Evolutionary conservation across 805 yeast genomes (phyloP), one percentile per base, ranked within the genome.

Genomic region (Metschnikowia dekortorum): DNA sequence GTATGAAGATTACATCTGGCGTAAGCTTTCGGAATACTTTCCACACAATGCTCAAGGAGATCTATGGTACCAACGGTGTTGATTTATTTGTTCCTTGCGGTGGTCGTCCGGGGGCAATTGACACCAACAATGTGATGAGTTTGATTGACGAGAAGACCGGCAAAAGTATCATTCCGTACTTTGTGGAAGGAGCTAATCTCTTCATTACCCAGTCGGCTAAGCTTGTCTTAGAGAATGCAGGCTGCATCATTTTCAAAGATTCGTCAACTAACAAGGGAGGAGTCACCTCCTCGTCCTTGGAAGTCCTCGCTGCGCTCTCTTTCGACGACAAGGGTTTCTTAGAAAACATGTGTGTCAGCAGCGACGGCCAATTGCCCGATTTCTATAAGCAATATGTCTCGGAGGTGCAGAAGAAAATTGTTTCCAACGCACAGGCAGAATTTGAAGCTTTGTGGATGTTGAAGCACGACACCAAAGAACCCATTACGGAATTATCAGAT

Each of bases 261-360:
- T 96, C 98, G 13, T 88, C 97, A 10, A 90, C 97, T 41, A 92
- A 92, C 73, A 92, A 92, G 73, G 99, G 99, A 63, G 99, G 99
- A 73, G 99, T 92, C 47, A 92, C 99, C 1, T 91, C 97, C 2
- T 90, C 97, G 1, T 91, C 97, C 1, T 76, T 89, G 60, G 99
- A 92, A 70, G 99, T 92, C 10, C 79, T 92, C 59, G 97, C 97
- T 8, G 92, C 99, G 2, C 81, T 92, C 53, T 85, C 96, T 2
- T 85, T 94, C 63, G 90, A 84, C 62, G 99, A 92, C 68, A 80
- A 78, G 47, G 87, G 83, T 34, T 94, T 92, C 75, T 79, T 85
- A 61, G 70, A 79, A 49, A 73, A 87, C 64, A 94, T 92, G 89
- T 87, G 94, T 66, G 78, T 83, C 45, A 81, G 82, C 54, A 75